Percentiles rank a stretch among this genome's conserved stretches.
Evolutionary conservation across 192 early-diverging fungal species (phyloP).

Genomic region (Coemansia sp.): DNA sequence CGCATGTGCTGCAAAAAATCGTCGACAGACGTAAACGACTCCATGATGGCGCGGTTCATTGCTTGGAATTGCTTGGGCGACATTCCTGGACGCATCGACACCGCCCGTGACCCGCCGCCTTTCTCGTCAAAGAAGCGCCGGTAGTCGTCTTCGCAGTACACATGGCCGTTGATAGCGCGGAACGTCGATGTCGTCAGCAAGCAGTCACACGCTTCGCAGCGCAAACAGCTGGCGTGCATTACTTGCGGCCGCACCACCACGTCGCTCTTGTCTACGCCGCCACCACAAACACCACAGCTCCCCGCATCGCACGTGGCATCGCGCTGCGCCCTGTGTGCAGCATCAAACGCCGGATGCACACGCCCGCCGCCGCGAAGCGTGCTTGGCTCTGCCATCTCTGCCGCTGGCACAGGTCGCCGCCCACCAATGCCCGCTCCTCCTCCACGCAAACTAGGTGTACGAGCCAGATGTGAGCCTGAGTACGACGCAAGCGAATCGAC

Average conservation of each 20-base stretch:
- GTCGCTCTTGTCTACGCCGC: slow-evolving; percentile 42
- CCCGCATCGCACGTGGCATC: slow-evolving; percentile 30
- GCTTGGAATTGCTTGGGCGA: slow-evolving; percentile 39
- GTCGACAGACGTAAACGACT: slow-evolving; percentile 55
- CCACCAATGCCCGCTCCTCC: slow-evolving; percentile 13
- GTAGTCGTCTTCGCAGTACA: slow-evolving; percentile 53
- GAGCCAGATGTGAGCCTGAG: slow-evolving; percentile 22
- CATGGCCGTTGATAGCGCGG: slow-evolving; percentile 51
- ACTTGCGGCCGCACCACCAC: slow-evolving; percentile 48
- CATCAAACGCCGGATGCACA: slow-evolving; percentile 18
- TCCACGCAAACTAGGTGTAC: slow-evolving; percentile 34
- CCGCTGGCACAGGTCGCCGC: neutral
- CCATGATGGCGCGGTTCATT: slow-evolving; percentile 36
- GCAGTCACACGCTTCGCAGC: slow-evolving; percentile 54
- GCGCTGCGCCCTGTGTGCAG: neutral
- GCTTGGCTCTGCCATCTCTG: slow-evolving; percentile 13
- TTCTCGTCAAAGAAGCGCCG: slow-evolving; percentile 30
- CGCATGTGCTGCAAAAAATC: slow-evolving; percentile 56
- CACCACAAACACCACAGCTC: slow-evolving; percentile 51
- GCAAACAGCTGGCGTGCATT: slow-evolving; percentile 54
- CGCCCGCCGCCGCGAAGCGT: slow-evolving; percentile 42
- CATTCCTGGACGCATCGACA: slow-evolving; percentile 31
- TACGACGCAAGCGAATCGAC: slow-evolving; percentile 52
- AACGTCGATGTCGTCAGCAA: slow-evolving; percentile 51
- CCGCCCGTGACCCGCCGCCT: slow-evolving; percentile 11